phyloP scores from a whole-genome alignment of 768 basidiomycete species.

The Leccinum subgranulosum region DNA sequence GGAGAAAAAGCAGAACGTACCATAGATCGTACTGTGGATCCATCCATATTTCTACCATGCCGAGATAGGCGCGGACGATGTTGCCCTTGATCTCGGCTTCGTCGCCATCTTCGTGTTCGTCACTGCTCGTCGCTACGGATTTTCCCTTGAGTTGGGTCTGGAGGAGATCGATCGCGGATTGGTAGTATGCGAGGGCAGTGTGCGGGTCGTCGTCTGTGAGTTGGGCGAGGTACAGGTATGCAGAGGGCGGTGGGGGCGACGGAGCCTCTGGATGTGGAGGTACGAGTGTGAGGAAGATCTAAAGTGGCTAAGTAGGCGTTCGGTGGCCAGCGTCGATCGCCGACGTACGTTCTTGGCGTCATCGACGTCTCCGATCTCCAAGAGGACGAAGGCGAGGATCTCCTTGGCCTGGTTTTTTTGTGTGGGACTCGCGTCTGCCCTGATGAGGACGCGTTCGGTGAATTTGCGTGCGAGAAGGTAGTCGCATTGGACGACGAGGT shows the following conservation, averaged over 20 bases:
- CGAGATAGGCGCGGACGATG: conserved; percentile 75
- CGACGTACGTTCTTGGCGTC: conserved; percentile 62
- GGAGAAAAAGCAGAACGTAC: conserved; percentile 38
- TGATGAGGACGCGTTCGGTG: conserved; percentile 60
- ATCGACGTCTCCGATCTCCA: conserved; percentile 78
- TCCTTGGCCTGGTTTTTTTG: conserved; percentile 69
- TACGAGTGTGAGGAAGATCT: conserved; percentile 62
- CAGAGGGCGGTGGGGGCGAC: conserved; percentile 63
- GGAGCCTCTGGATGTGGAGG: conserved; percentile 62
- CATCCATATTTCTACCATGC: conserved; percentile 97
- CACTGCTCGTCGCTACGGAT: conserved; percentile 42
- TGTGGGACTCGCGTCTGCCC: conserved; percentile 41
- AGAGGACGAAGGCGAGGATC: conserved; percentile 72
- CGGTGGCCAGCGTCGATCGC: not conserved
- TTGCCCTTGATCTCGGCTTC: conserved; percentile 56
- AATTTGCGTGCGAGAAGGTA: conserved; percentile 79
- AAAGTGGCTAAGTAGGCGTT: not conserved
- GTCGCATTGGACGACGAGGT: conserved; percentile 80
- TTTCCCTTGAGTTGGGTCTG: conserved; percentile 72
- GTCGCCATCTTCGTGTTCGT: conserved; percentile 30
- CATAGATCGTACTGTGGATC: conserved; percentile 85
- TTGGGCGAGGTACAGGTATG: conserved; percentile 88
- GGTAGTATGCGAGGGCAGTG: conserved; percentile 65
- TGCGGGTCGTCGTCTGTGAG: conserved; percentile 74
- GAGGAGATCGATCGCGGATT: conserved; percentile 74